These are phyloP conservation scores for Hansenula lynferdii DNA, from an alignment of 1,139 yeast genomes.

Conservation along the genomic window DNA sequence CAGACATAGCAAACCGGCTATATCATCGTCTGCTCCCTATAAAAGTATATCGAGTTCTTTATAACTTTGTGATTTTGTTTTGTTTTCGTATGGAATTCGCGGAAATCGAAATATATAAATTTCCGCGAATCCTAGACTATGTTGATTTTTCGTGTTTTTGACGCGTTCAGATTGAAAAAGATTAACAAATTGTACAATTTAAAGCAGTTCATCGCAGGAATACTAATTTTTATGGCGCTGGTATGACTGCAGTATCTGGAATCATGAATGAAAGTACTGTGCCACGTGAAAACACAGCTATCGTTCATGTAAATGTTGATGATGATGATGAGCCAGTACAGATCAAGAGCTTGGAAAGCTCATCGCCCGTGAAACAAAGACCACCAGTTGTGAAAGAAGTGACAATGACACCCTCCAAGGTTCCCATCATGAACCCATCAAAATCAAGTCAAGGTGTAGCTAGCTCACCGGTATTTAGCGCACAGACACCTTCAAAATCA, in stretches of 20 bases:
- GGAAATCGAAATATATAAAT: conserved; percentile 2
- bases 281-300: too few species aligned
- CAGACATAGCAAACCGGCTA: conserved; percentile 6
- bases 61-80: neutral
- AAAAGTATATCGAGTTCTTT: neutral
- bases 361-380: neutral
- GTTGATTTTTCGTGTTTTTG: too few species aligned
- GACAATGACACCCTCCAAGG: neutral
- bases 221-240: too few species aligned
- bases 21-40: conserved; percentile 3
- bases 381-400: neutral
- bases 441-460: too few species aligned
- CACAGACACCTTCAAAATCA: neutral
- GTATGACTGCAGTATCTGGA: too few species aligned
- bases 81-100: neutral
- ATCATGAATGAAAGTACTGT: too few species aligned
- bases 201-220: too few species aligned
- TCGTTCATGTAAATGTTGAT: too few species aligned
- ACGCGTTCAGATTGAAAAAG: neutral
- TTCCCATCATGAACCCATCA: too few species aligned
- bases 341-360: neutral
- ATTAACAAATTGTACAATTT: too few species aligned
- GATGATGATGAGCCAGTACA: neutral
- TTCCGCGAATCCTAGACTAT: too few species aligned
- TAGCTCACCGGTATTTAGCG: neutral